These are phyloP conservation scores for Penicillium fimorum DNA, from an alignment of 495 filamentous ascomycete genomes.

Conservation along the genomic window DNA sequence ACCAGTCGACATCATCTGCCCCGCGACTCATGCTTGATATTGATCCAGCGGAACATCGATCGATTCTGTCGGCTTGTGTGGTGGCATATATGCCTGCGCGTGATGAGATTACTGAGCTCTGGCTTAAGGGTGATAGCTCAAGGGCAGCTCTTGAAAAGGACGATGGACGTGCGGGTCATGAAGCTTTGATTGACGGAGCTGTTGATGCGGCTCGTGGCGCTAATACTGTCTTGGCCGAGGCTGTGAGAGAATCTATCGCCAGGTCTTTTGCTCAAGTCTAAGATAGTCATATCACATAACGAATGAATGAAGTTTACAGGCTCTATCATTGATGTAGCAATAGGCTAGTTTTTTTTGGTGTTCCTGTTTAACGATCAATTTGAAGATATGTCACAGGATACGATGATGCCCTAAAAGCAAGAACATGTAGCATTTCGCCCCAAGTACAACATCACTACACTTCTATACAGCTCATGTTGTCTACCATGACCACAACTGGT, in stretches of 20 bases:
- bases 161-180: conserved; percentile 38
- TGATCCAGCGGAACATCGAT: conserved; percentile 70
- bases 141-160: conserved; percentile 31
- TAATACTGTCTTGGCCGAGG: conserved; percentile 57
- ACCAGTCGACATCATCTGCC: conserved; percentile 25
- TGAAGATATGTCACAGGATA: neutral
- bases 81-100: conserved; percentile 84
- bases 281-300: conserved; percentile 8
- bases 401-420: neutral
- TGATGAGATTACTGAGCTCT: conserved; percentile 91
- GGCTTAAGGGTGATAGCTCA: conserved; percentile 77
- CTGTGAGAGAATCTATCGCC: conserved; percentile 54
- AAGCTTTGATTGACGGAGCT: conserved; percentile 60
- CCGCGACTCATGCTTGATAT: conserved; percentile 75
- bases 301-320: conserved; percentile 19
- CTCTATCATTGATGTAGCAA: neutral
- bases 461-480: neutral
- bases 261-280: conserved; percentile 24
- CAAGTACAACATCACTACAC: neutral
- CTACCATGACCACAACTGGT: neutral
- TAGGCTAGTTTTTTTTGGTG: neutral
- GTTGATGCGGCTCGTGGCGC: conserved; percentile 61
- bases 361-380: neutral
- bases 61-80: conserved; percentile 74
- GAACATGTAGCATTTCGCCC: neutral